Evolutionary conservation across 305 asterid genomes (phyloP).

Genomic region (Plantago coronopus): DNA sequence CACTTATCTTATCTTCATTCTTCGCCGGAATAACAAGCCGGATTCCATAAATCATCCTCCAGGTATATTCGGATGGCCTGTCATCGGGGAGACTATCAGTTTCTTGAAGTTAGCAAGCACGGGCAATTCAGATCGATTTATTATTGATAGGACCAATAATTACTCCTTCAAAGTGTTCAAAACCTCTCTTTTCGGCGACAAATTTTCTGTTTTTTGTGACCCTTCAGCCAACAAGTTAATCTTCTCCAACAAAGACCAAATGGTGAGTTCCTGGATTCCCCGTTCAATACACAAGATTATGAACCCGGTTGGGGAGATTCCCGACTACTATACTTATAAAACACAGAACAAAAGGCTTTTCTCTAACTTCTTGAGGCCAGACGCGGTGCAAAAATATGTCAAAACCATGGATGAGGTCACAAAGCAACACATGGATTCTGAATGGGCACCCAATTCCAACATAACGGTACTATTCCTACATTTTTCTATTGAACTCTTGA

Average conservation of each 20-base stretch:
- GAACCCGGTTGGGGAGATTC: slow-evolving; percentile 6
- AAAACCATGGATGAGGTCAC: slow-evolving; percentile 23
- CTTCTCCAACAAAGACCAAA: slow-evolving; percentile 26
- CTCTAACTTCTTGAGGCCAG: slow-evolving; percentile 21
- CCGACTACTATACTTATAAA: slow-evolving; percentile 2
- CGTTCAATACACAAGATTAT: too few species aligned
- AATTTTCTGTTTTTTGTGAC: slow-evolving; percentile 23
- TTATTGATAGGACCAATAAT: slow-evolving; percentile 19
- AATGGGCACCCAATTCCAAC: slow-evolving; percentile 19
- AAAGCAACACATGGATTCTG: slow-evolving; percentile 15
- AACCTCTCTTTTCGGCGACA: slow-evolving; percentile 19
- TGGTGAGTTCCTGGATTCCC: slow-evolving; percentile 26
- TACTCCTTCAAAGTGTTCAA: slow-evolving; percentile 20
- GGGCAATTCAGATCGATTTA: slow-evolving; percentile 18
- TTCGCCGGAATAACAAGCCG: neutral
- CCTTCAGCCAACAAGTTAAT: slow-evolving; percentile 23
- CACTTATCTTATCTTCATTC: too few species aligned
- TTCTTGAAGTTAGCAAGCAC: slow-evolving; percentile 9
- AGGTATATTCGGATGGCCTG: slow-evolving; percentile 25
- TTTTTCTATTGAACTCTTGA: too few species aligned
- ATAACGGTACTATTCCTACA: too few species aligned
- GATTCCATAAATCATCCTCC: slow-evolving; percentile 24
- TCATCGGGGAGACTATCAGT: slow-evolving; percentile 24
- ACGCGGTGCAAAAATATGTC: slow-evolving; percentile 19
- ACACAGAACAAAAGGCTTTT: slow-evolving; percentile 3